Conservation (phyloP, 2,329 filamentous ascomycete species). For the Scorias spongiosa region DNA sequence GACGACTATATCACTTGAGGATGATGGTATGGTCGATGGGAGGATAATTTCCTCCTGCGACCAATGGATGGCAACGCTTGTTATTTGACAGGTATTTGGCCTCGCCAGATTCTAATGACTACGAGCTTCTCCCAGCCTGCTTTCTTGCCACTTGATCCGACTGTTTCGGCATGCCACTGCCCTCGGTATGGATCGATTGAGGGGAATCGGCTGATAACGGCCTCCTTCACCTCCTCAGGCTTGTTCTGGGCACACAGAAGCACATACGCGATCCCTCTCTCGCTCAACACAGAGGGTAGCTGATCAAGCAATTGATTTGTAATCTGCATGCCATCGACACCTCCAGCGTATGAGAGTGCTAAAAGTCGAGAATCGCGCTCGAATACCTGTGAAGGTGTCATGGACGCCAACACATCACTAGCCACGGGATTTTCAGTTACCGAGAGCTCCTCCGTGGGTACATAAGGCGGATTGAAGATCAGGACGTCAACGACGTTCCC, state of each 20-base stretch:
- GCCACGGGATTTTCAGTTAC: not conserved
- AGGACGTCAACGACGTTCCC: conserved; percentile 57
- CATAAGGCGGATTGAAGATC: conserved; percentile 94
- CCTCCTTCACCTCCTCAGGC: conserved; percentile 54
- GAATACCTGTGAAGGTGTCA: conserved; percentile 30
- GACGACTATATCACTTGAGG: conserved; percentile 3
- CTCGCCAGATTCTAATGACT: conserved; percentile 29
- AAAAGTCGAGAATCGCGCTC: conserved; percentile 73
- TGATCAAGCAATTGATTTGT: conserved; percentile 63
- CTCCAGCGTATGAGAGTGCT: conserved; percentile 77
- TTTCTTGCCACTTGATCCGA: conserved; percentile 68
- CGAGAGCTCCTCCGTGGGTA: conserved; percentile 58
- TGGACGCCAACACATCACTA: conserved; percentile 1
- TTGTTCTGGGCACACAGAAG: conserved; percentile 83
- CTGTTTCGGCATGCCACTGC: conserved; percentile 59
- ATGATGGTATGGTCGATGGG: too few species aligned
- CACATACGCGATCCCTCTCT: conserved; percentile 70
- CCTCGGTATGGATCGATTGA: not conserved
- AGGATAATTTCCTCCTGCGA: too few species aligned
- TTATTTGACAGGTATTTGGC: not conserved
- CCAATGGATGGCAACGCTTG: too few species aligned
- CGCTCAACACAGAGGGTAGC: conserved; percentile 48
- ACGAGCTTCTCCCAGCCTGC: conserved; percentile 92
- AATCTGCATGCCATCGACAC: conserved; percentile 82
- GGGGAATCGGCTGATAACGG: conserved; percentile 32